These are phyloP conservation scores for Exophiala calicioides DNA, from an alignment of 2,329 filamentous ascomycete genomes.

Conservation along the genomic window DNA sequence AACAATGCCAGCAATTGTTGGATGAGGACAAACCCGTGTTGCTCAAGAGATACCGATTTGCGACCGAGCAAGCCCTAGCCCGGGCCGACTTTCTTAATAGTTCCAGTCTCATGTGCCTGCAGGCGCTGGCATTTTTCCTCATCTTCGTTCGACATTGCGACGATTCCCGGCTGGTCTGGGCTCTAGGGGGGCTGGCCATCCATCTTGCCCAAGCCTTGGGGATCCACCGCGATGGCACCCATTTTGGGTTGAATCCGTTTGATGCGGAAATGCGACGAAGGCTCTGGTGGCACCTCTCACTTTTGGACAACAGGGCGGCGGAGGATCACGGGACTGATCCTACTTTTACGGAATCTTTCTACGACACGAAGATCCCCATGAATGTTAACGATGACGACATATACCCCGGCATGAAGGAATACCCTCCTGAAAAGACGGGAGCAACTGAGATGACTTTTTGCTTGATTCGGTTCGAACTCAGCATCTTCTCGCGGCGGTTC, in stretches of 20 bases:
- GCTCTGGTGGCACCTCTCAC: conserved; percentile 42
- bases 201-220: conserved; percentile 42
- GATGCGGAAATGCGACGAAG: conserved; percentile 43
- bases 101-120: conserved; percentile 62
- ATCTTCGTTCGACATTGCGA: conserved; percentile 53
- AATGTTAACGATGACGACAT: conserved; percentile 55
- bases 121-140: conserved; percentile 64
- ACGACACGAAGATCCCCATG: conserved; percentile 57
- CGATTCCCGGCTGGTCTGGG: conserved; percentile 47
- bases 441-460: conserved; percentile 57
- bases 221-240: conserved; percentile 50
- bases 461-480: conserved; percentile 57
- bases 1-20: conserved; percentile 52
- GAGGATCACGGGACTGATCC: conserved; percentile 66
- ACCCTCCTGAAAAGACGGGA: conserved; percentile 52
- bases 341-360: conserved; percentile 58
- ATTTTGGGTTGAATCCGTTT: conserved; percentile 57
- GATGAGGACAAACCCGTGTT: conserved; percentile 54
- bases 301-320: conserved; percentile 61
- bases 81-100: conserved; percentile 64
- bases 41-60: conserved; percentile 61
- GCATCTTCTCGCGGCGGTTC: conserved; percentile 43
- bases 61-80: conserved; percentile 63
- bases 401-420: conserved; percentile 49
- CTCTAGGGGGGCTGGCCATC: conserved; percentile 44